Conservation (phyloP, 768 basidiomycete species). For the Porphyrellus cyaneotinctus region DNA sequence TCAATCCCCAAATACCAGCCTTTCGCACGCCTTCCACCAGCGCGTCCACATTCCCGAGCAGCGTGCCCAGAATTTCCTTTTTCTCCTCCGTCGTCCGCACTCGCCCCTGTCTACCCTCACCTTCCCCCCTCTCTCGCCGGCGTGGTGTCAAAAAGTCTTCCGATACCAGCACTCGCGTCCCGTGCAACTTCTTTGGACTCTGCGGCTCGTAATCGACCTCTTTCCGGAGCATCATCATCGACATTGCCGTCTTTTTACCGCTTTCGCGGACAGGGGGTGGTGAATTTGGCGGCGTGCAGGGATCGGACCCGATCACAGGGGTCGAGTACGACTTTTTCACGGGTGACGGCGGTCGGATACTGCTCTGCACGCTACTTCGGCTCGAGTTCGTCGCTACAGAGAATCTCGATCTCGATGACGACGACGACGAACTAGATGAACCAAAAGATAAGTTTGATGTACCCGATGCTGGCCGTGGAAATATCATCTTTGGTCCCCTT, state of each 20-base stretch:
- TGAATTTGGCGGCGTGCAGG: constrained; percentile 21
- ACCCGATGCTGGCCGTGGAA: constrained; percentile 20
- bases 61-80: constrained; percentile 71
- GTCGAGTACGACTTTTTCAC: constrained; percentile 34
- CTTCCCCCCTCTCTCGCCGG: constrained; percentile 12
- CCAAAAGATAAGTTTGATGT: constrained; percentile 18
- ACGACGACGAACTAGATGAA: constrained; percentile 24
- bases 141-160: constrained; percentile 17
- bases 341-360: constrained; percentile 38
- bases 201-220: constrained; percentile 72
- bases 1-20: constrained; percentile 84
- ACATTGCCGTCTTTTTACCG: constrained; percentile 19
- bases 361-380: constrained; percentile 20
- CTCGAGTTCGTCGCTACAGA: constrained; percentile 37
- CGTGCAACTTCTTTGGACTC: constrained; percentile 59
- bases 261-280: constrained; percentile 28
- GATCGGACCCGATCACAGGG: constrained; percentile 15
- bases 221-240: constrained; percentile 58
- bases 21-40: constrained; percentile 83
- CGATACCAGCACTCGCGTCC: constrained; percentile 28
- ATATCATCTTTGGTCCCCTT: constrained; percentile 26
- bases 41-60: constrained; percentile 89
- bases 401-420: constrained; percentile 37
- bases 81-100: constrained; percentile 74
- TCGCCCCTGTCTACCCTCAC: constrained; percentile 1